Evolutionary conservation across 331 rosid species (phyloP), one percentile per base, ranked within the genome.

Genomic region (Prunus yedoensis): DNA sequence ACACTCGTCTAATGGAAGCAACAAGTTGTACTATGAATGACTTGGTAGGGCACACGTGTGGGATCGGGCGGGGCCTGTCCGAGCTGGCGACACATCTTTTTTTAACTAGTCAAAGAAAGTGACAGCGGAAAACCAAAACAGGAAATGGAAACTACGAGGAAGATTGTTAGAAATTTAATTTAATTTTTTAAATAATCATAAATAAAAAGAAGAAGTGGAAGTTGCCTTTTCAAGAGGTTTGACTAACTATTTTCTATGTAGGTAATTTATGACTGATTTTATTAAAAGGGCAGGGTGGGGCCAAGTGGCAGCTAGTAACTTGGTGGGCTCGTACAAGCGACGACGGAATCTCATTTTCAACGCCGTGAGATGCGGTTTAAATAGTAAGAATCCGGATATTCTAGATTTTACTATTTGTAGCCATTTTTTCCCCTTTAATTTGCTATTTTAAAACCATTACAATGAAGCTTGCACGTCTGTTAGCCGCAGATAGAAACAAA

Each of bases 11-110:
- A 4, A 15, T 4, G 38, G 4, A 62, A 62, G 13, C 0, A 18
- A 64, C 25, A 35, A 2, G 1, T 10, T 1, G 67, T 53, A 38
- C 75, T 14, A 13, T 30, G 27, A 71, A 49, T 16, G 59, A 66
- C 60, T 32, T 32, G 38, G 38, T 49, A 56, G 18, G 38, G 21
- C 70, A 61, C 82, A 74, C 62, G 82, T 68, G 80, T 25, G 83
- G 59, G 32, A 60, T 8, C 1, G 68, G 68, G 64, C 69, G 85
- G 87, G 32, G 41, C 84, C 74, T 8, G 15, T 68, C 81, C 69
- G 51, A 70, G 87, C 86, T 83, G 87, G 89, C 76, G 63, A 82
- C 84, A 80, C 75, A 74, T 38, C 21, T 10, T 52, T 12, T 9
- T 66, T 67, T 32, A 12, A 70, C 23, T 0, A 45, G 83, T 77